These are phyloP conservation scores for Geotrichum histeridarum DNA, from an alignment of 1,139 yeast species.

Conservation along the genomic window DNA sequence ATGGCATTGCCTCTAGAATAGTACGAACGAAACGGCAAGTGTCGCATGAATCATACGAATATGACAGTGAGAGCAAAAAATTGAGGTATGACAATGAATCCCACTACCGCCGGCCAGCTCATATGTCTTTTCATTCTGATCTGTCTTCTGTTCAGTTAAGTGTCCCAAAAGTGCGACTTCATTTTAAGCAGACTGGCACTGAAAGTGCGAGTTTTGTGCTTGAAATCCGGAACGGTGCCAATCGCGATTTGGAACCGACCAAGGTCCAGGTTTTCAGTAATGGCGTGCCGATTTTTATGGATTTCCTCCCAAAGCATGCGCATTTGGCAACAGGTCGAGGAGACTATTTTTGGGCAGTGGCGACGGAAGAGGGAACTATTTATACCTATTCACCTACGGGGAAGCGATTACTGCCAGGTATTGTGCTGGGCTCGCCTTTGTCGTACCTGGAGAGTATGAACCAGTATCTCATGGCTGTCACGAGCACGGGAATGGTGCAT, in stretches of 20 bases:
- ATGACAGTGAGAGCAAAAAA: not conserved
- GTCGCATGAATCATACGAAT: not conserved
- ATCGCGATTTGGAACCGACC: constrained; percentile 47
- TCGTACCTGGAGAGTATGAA: constrained; percentile 51
- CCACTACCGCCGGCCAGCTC: constrained; percentile 70
- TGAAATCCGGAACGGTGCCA: constrained; percentile 46
- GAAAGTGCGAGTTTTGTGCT: constrained; percentile 30
- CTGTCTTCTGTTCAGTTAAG: constrained; percentile 78
- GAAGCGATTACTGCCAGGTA: constrained; percentile 46
- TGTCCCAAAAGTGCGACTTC: constrained; percentile 66
- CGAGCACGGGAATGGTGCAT: constrained; percentile 72
- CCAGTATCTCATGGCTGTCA: constrained; percentile 60
- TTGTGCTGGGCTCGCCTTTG: constrained; percentile 55
- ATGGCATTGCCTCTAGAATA: constrained; percentile 40
- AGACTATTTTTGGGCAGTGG: constrained; percentile 61
- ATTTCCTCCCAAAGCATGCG: constrained; percentile 48
- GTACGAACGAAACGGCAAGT: constrained; percentile 46
- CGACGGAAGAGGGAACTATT: constrained; percentile 66
- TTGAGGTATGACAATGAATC: constrained; percentile 35
- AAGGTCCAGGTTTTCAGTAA: constrained; percentile 41
- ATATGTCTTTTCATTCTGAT: constrained; percentile 71
- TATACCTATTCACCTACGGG: constrained; percentile 51
- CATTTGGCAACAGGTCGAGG: constrained; percentile 68
- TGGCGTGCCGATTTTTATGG: constrained; percentile 45
- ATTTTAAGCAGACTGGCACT: constrained; percentile 33